Percentiles rank a stretch among this genome's conserved stretches.
phyloP scores from a whole-genome alignment of 1,284 basidiomycete species.

The Heterobasidion parviporum region DNA sequence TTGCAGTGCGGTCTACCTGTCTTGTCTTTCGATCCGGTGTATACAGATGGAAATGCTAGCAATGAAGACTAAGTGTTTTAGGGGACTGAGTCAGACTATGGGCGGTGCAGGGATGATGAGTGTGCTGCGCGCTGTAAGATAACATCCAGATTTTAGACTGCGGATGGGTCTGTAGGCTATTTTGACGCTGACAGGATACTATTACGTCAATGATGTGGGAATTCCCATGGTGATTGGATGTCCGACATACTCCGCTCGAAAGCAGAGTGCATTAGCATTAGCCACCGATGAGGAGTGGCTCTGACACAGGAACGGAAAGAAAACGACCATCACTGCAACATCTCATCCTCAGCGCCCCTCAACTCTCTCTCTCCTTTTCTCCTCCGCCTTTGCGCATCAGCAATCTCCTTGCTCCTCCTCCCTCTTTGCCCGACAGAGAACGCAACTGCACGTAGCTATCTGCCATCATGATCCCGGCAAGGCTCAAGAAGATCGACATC shows the following conservation, averaged over 20 bases:
- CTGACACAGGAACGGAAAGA: background rate
- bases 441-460: slow-evolving; percentile 11
- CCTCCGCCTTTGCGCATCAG: background rate
- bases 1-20: no score
- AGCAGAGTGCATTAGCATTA: background rate
- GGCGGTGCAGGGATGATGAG: no score
- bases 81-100: no score
- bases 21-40: background rate
- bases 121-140: no score
- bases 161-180: no score
- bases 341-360: background rate
- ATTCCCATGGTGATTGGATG: background rate
- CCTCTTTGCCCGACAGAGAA: slow-evolving; percentile 19
- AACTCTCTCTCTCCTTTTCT: background rate
- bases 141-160: no score
- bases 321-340: background rate
- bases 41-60: no score
- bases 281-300: background rate
- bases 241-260: background rate
- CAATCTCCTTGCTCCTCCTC: slow-evolving; percentile 8
- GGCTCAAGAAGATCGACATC: slow-evolving; percentile 88
- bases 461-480: slow-evolving; percentile 66
- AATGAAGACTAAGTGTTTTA: no score
- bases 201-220: background rate
- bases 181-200: background rate